Evolutionary conservation across 2,329 filamentous ascomycete species (phyloP), one percentile per base, ranked within the genome.

Genomic region (Colletotrichum brevisporum): DNA sequence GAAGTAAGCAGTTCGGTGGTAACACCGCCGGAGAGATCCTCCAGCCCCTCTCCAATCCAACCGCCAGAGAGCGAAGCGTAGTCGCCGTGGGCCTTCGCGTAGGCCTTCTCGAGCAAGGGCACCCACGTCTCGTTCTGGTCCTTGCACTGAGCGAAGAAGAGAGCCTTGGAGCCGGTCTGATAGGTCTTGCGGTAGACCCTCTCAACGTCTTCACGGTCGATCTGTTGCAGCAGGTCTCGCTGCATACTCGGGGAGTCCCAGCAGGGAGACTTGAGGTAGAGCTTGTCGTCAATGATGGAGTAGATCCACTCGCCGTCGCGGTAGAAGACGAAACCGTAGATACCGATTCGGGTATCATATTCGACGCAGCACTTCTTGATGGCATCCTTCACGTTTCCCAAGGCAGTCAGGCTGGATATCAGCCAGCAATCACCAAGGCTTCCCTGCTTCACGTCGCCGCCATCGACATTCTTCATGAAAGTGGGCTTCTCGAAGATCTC

Each of bases 281-380:
- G 85, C 80, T 97, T 97, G 79, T 97, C 94, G 76, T 97, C 94
- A 68, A 97, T 90, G 71, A 97, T 95, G 67, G 93, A 94, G 74
- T 94, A 94, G 65, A 95, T 92, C 94, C 94, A 97, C 79, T 96
- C 93, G 61, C 94, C 94, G 75, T 97, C 94, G 77, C 94, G 85
- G 77, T 92, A 93, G 77, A 97, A 97, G 56, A 97, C 93, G 75
- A 97, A 97, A 1, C 94, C 94, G 75, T 97, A 97, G 4, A 97
- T 94, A 9, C 94, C 94, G 58, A 96, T 90, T 71, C 83, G 85
- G 10, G 87, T 88, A 73, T 97, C 89, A 51, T 92, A 90, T 53
- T 90, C 92, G 36, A 97, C 92, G 74, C 94, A 97, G 8, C 94
- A 86, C 18, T 89, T 87, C 75, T 92, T 86, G 62, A 97, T 90